Base-by-base conservation (phyloP, 1,284 basidiomycete genomes). In the Ustilago xerochloae region DNA sequence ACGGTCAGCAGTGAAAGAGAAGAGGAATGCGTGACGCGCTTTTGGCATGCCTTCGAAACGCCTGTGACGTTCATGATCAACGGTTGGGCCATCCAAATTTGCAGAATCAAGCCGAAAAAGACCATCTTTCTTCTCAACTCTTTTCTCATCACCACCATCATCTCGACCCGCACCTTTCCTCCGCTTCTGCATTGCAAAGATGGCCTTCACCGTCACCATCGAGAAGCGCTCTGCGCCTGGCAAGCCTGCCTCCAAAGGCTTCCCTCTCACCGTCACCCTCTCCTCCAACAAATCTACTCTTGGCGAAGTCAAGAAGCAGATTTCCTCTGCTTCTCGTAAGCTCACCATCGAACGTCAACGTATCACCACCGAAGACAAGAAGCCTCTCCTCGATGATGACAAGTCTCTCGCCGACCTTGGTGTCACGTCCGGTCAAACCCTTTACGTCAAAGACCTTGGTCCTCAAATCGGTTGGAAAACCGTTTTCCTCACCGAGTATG, bases 401-500 rank as follows among this genome's bases (percentile, higher is more conserved):
- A 72, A 71, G 52, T 61, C 67, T 9, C 75, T 83, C 13, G 30
- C 45, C 7, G 63, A 71, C 2, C 56, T 77, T 15, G 69, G 65
- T 24, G 51, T 82, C 22, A 20, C 61, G 8, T 41, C 54, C 9
- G 72, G 72, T 28, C 71, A 75, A 36, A 69, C 64, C 2, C 60
- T 84, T 43, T 76, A 79, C 30, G 74, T 84, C 50, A 84, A 84
- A 51, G 82, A 84, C 46, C 66, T 84, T 3, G 82, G 82, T 8
- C 81, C 81, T 2, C 82, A 84, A 59, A 72, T 84, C 22, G 77
- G 64, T 36, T 84, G 82, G 82, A 66, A 69, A 45, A 83, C 82
- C 29, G 82, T 84, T 41, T 84, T 84, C 75, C 63, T 84, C 18
- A 80, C 79, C 45, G 82, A 84, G 49, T 82, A 82, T 38, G 77